Percentiles rank a stretch among this genome's conserved stretches.
Conservation (phyloP, 139 green algal species). For the Ulvella scutata region DNA sequence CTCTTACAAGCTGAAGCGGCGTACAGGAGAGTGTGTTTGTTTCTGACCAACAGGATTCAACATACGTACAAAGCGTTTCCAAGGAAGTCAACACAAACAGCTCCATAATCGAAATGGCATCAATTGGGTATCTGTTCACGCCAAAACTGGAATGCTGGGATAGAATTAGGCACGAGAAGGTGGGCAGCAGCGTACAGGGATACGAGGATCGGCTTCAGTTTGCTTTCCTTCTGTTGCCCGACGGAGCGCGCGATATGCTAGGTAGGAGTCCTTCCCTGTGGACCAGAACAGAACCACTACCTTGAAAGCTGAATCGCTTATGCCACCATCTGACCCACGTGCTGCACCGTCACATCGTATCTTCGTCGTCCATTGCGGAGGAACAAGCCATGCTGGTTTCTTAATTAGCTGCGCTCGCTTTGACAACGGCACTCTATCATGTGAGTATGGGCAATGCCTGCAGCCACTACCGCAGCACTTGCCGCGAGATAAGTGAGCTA, state of each 20-base stretch:
- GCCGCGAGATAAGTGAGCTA: not conserved
- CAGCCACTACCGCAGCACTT: constrained; percentile 6
- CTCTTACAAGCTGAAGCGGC: too few relatives aligned
- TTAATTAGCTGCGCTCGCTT: not conserved
- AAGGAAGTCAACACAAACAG: too few relatives aligned
- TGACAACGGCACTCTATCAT: not conserved
- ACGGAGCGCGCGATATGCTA: not conserved
- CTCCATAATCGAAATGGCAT: too few relatives aligned
- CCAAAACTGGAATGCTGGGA: too few relatives aligned
- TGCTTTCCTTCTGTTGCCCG: not conserved
- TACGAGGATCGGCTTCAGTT: not conserved
- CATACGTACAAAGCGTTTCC: too few relatives aligned
- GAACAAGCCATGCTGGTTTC: not conserved
- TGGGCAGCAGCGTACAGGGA: not conserved
- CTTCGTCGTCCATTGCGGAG: too few relatives aligned
- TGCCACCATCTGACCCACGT: not conserved
- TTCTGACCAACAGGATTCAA: too few relatives aligned
- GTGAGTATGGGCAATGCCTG: not conserved
- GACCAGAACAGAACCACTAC: constrained; percentile 7
- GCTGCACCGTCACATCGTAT: not conserved
- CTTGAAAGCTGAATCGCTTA: too few relatives aligned
- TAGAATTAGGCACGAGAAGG: not conserved
- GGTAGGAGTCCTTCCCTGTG: constrained; percentile 1
- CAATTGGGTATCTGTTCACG: too few relatives aligned
- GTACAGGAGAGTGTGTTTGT: too few relatives aligned